These are phyloP conservation scores for Leccinum sublutescens DNA, from an alignment of 768 basidiomycete species.

Conservation along the genomic window DNA sequence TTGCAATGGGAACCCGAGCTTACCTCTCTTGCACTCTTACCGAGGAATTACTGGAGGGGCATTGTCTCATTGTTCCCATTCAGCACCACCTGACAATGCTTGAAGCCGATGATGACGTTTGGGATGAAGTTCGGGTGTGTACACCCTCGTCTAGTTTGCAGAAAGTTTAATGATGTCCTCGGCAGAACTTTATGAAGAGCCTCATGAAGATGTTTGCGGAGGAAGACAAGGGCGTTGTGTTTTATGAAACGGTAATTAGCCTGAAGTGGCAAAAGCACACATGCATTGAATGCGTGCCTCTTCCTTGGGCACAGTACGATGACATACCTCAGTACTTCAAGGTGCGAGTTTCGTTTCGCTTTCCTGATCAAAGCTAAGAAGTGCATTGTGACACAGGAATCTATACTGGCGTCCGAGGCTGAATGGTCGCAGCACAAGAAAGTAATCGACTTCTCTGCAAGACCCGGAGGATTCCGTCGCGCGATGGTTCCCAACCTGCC, in stretches of 20 bases:
- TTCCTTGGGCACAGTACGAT: conserved; percentile 87
- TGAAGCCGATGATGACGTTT: conserved; percentile 95
- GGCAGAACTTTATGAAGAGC: conserved; percentile 82
- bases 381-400: conserved; percentile 58
- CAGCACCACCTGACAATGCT: conserved; percentile 90
- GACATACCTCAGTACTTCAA: conserved; percentile 91
- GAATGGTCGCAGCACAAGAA: conserved; percentile 99
- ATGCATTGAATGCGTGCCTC: conserved; percentile 89
- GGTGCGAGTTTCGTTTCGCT: conserved; percentile 37
- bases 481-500: conserved; percentile 96
- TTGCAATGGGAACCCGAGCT: conserved; percentile 87
- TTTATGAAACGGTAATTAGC: conserved; percentile 90
- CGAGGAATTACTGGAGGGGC: conserved; percentile 89
- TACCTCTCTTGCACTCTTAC: conserved; percentile 88
- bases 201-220: conserved; percentile 93
- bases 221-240: conserved; percentile 90
- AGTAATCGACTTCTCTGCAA: conserved; percentile 86
- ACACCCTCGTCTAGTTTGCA: neutral
- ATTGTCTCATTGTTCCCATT: conserved; percentile 94
- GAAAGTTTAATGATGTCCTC: conserved; percentile 1
- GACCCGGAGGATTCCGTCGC: conserved; percentile 91
- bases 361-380: neutral
- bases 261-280: conserved; percentile 90
- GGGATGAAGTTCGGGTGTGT: conserved; percentile 92
- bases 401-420: conserved; percentile 85